Base-by-base conservation (phyloP, 2,329 filamentous ascomycete species). In the Didymella keratinophila region DNA sequence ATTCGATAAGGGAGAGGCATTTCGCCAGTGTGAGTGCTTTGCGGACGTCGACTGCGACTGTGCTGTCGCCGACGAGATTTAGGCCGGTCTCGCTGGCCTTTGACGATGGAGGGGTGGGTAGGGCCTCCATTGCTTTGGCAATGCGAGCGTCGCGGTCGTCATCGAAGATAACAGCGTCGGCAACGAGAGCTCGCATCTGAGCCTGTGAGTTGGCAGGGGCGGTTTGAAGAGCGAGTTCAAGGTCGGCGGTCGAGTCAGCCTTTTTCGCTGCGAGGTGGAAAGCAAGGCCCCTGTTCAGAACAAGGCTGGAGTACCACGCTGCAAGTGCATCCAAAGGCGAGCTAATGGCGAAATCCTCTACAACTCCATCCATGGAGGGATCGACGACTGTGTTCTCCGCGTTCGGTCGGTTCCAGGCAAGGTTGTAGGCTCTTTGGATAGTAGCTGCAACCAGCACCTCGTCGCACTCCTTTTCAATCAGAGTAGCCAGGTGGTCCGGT, bases 241-340 rank as follows among this genome's bases (percentile, higher is more conserved):
- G 82, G 55, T 87, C 82, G 34, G 78, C 73, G 52, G 82, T 79
- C 60, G 86, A 80, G 39, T 73, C 58, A 76, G 79, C 54, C 54
- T 67, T 78, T 58, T 84, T 83, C 14, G 79, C 78, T 41, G 85
- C 83, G 32, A 96, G 81, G 34, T 85, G 88, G 16, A 82, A 81
- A 12, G 87, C 81, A 27, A 97, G 83, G 2, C 87, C 87, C 56
- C 85, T 84, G 68, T 93, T 90, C 36, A 97, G 79, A 12, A 86
- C 82, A 54, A 89, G 83, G 63, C 87, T 92, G 0, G 93, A 96
- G 81, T 89, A 95, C 93, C 93, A 97, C 2, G 93, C 92, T 7
- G 93, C 92, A 50, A 97, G 86, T 12, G 92, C 93, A 76, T 97
- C 94, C 64, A 97, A 85, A 0, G 93, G 92, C 18, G 92, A 95